phyloP scores from a whole-genome alignment of 31 red algal species.

The Asparagopsis taxiformis region DNA sequence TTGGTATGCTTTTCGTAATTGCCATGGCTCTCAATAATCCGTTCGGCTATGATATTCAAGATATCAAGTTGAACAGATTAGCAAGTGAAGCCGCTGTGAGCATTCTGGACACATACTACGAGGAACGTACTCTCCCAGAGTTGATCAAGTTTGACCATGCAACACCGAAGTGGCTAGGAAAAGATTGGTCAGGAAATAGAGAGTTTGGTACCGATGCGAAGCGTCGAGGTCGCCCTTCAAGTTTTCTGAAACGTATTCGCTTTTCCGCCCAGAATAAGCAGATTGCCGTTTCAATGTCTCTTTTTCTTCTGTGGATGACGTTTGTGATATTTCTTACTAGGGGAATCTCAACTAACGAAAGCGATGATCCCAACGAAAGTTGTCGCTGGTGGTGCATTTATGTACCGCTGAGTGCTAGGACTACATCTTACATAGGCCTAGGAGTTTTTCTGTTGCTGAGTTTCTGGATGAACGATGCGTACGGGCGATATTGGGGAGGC shows the following conservation, averaged over 20 bases:
- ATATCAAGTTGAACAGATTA: conserved; percentile 50
- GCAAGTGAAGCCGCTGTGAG: conserved; percentile 4
- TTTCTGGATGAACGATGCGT: conserved; percentile 17
- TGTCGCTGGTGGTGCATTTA: conserved; percentile 17
- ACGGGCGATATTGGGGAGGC: not conserved
- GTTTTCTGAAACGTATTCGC: not conserved
- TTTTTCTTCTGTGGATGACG: conserved; percentile 20
- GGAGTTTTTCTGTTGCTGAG: conserved; percentile 16
- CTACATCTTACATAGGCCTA: conserved; percentile 2
- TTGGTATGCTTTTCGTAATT: conserved; percentile 43
- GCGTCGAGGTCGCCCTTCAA: not conserved
- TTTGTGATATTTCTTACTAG: conserved; percentile 48
- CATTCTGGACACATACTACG: not conserved
- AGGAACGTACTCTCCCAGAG: not conserved
- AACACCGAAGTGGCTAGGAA: not conserved
- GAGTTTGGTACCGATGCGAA: not conserved
- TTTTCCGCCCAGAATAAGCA: not conserved
- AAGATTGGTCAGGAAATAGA: no score
- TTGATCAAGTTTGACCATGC: not conserved
- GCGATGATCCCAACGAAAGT: not conserved
- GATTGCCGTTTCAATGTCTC: not conserved
- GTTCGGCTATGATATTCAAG: conserved; percentile 41
- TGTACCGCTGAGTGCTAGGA: not conserved
- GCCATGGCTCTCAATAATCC: conserved; percentile 44
- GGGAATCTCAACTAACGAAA: conserved; percentile 17